These are phyloP conservation scores for Cokeromyces recurvatus DNA, from an alignment of 371 early-diverging fungal genomes.

Conservation along the genomic window DNA sequence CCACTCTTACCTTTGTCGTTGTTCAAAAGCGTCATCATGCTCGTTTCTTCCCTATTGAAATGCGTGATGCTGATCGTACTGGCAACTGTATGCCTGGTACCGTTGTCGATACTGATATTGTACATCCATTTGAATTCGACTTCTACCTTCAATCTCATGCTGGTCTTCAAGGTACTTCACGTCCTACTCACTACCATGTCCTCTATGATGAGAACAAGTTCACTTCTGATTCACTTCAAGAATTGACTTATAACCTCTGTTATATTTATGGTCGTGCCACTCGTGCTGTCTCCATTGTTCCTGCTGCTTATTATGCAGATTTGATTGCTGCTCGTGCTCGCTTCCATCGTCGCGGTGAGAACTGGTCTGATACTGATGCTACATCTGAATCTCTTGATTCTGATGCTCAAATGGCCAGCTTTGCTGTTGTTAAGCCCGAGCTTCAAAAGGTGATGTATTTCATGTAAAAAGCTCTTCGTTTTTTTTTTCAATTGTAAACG, in stretches of 20 bases:
- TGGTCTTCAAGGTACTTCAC: conserved; percentile 89
- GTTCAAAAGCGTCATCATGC: conserved; percentile 97
- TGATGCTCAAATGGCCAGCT: conserved; percentile 39
- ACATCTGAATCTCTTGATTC: conserved; percentile 37
- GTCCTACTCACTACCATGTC: conserved; percentile 88
- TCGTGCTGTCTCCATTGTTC: conserved; percentile 75
- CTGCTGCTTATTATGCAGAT: conserved; percentile 91
- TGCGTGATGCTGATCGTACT: conserved; percentile 42
- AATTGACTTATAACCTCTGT: conserved; percentile 84
- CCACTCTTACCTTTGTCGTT: conserved; percentile 86
- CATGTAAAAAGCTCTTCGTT: conserved; percentile 11
- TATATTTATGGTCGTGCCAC: conserved; percentile 86
- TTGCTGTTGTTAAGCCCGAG: conserved; percentile 32
- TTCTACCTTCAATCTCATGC: conserved; percentile 90
- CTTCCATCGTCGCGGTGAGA: conserved; percentile 66
- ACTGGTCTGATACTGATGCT: conserved; percentile 46
- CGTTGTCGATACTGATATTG: conserved; percentile 82
- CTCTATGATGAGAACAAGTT: conserved; percentile 84
- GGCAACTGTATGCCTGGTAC: conserved; percentile 77
- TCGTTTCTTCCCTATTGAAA: conserved; percentile 81
- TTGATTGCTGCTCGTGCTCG: conserved; percentile 78
- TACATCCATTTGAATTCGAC: conserved; percentile 83
- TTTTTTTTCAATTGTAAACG: too few relatives aligned
- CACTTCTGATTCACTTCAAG: conserved; percentile 70
- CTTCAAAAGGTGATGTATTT: conserved; percentile 24